Percentiles rank a stretch among this genome's conserved stretches.
phyloP scores from a whole-genome alignment of 2,329 filamentous ascomycete genomes.

The Emergomyces africanus region DNA sequence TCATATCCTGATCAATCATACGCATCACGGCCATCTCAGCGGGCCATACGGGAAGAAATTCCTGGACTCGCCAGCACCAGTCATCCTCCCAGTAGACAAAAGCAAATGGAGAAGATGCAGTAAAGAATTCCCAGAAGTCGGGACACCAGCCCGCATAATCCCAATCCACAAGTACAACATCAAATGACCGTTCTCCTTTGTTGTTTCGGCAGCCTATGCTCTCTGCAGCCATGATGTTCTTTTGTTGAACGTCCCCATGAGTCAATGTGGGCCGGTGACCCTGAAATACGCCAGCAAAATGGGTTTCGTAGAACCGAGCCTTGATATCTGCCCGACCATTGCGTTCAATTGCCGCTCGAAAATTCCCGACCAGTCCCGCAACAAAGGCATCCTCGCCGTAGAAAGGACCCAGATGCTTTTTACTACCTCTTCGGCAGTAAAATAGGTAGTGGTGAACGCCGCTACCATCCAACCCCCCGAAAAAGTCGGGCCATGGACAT shows the following conservation, averaged over 20 bases:
- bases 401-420: slow-evolving; percentile 15
- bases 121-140: too few species aligned
- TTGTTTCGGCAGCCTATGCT: slow-evolving; percentile 11
- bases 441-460: slow-evolving; percentile 18
- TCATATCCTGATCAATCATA: too few species aligned
- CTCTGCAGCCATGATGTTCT: slow-evolving; percentile 15
- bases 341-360: slow-evolving; percentile 11
- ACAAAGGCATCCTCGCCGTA: slow-evolving; percentile 15
- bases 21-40: too few species aligned
- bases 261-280: slow-evolving; percentile 19
- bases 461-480: slow-evolving; percentile 16
- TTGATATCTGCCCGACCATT: slow-evolving; percentile 17
- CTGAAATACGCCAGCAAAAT: slow-evolving; percentile 15
- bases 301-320: slow-evolving; percentile 17
- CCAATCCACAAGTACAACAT: slow-evolving; percentile 19
- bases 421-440: slow-evolving; percentile 9
- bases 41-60: too few species aligned
- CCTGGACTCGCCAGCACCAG: too few species aligned
- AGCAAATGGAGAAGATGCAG: too few species aligned
- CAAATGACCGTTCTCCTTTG: slow-evolving; percentile 18
- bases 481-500: slow-evolving; percentile 16
- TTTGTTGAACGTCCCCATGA: slow-evolving; percentile 21
- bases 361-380: slow-evolving; percentile 16
- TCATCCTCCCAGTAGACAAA: too few species aligned
- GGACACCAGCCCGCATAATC: slow-evolving; percentile 16